Evolutionary conservation across 2,329 filamentous ascomycete genomes (phyloP), one percentile per base, ranked within the genome.

Genomic region (Amesomyces nigricolor): DNA sequence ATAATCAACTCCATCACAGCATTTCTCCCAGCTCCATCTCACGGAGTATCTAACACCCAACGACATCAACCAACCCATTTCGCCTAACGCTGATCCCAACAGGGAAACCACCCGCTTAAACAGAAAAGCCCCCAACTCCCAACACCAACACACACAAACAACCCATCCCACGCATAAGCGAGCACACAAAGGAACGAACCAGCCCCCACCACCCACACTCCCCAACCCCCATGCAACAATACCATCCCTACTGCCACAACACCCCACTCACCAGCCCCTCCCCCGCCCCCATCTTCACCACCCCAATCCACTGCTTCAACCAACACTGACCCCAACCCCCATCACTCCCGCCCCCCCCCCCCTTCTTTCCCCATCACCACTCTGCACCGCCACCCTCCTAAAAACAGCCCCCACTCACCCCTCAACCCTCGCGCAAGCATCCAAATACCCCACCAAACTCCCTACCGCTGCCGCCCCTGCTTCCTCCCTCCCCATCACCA

Each of bases 391-490:
- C 11, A 40, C 51, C 22, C 19, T 29, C 32, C 5, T 13, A 30
- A 54, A 54, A n/a, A 60, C 55, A 6, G 57, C 61, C 14, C 48
- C 61, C 4, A 60, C 56, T n/a, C 61, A 63, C 6, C 38, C 32
- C 2, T 40, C n/a, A 17, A 51, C 19, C 2, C 10, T 22, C 16
- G 61, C 61, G 32, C 59, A 63, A 46, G 38, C 22, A n/a, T 60
- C 55, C 9, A 63, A 40, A 26, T 60, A 63, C 5, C 30, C 51
- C 11, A 51, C 38, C 13, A 63, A 39, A 35, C n/a, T 55, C 7
- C 47, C 39, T 10, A 57, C 29, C 2, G 51, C 3, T 7, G 32
- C 3, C 9, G 32, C 11, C 11, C 32, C 32, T 13, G 6, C 32
- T 7, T 13, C 9, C 7, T 2, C 32, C 32, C 9, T 35, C 32